Base-by-base conservation (phyloP, 768 basidiomycete genomes). In the Favolaschia claudopus region DNA sequence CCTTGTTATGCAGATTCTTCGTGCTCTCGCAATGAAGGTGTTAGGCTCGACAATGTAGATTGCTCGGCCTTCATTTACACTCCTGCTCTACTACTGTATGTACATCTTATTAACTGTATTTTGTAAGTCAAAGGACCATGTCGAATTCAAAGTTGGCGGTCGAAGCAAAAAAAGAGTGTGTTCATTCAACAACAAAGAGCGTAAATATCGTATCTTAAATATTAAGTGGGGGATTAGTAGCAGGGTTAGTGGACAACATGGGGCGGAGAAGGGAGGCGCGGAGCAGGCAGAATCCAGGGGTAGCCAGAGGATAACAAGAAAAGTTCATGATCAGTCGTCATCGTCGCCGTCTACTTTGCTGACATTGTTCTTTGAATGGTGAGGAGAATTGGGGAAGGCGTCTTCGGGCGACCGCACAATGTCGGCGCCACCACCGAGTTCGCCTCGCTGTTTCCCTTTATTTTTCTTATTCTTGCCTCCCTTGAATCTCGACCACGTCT, bases 401-500 rank as follows among this genome's bases (percentile, higher is more conserved):
- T 66, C 65, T 17, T 55, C 55, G 1, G 65, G 52, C 22, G 55
- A 33, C 33, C n/a, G 48, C 39, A 66, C 56, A 15, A 60, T 55
- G 32, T 58, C 62, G 20, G 53, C 65, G 36, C 65, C 58, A 31
- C 46, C 60, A 20, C 61, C 61, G 8, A 63, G 54, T 39, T 66
- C 58, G 14, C 48, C 54, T 39, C 49, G 46, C 36, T 60, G 53
- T 34, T 66, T 66, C 24, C 45, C 57, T 25, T 60, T 60, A 49
- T 62, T 65, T 20, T 65, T 65, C 62, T 63, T 63, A 48, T 55
- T 60, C 54, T 66, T 66, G 14, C 57, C 57, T 19, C 64, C 45
- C 51, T 60, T 60, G 54, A 66, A 36, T 19, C 64, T 60, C 34
- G 52, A 55, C 61, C 61, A 63, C 20, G 60, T 54, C 62, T 66